Evolutionary conservation across 768 basidiomycete genomes (phyloP).

Genomic region (Austroboletus festivus): DNA sequence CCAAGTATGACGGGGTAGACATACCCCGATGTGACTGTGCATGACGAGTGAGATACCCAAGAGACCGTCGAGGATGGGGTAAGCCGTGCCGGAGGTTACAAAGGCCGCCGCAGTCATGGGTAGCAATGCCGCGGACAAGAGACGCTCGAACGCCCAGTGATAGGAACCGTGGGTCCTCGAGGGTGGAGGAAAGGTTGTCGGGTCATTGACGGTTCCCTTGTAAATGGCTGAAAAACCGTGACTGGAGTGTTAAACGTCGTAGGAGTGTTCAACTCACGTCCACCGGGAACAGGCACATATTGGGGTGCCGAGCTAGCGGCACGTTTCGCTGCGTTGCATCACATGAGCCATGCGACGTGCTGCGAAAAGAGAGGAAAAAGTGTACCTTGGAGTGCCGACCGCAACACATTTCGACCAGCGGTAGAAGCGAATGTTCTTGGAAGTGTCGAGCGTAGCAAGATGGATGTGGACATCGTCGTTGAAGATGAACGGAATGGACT

Average conservation of each 20-base stretch:
- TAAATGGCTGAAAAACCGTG: constrained; percentile 58
- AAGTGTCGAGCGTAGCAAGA: constrained; percentile 49
- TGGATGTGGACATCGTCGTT: no score
- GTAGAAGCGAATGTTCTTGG: constrained; percentile 40
- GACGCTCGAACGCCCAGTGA: constrained; percentile 91
- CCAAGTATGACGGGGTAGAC: background rate
- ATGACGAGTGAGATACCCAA: constrained; percentile 85
- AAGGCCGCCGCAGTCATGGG: constrained; percentile 88
- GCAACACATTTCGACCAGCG: constrained; percentile 38
- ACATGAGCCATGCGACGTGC: background rate
- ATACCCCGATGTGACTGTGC: constrained; percentile 95
- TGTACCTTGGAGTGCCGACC: constrained; percentile 42
- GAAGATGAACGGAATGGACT: no score
- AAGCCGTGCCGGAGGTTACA: constrained; percentile 66
- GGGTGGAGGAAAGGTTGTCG: constrained; percentile 82
- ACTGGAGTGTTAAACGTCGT: background rate
- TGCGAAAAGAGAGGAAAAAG: background rate
- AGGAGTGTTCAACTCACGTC: constrained; percentile 47
- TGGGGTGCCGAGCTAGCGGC: constrained; percentile 33
- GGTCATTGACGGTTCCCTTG: constrained; percentile 93
- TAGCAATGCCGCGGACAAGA: constrained; percentile 82
- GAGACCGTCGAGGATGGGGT: constrained; percentile 88
- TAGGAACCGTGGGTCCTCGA: constrained; percentile 84
- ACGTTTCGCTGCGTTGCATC: constrained; percentile 35
- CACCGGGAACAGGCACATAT: constrained; percentile 72